Evolutionary conservation across 805 yeast genomes (phyloP).

Genomic region (Zygoascus tannicola): DNA sequence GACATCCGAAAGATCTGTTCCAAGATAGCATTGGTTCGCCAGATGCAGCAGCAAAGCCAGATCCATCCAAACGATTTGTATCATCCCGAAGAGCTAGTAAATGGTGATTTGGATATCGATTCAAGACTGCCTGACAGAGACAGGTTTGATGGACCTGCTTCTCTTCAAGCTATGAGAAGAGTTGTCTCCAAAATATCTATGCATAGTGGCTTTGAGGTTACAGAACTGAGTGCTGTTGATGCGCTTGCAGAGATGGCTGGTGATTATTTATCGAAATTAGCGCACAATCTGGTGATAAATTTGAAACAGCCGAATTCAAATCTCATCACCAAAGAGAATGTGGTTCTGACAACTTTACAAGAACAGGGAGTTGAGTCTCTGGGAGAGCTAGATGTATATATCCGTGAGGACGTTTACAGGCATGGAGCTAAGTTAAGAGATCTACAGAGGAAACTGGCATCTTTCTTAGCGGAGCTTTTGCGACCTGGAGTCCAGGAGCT

Average conservation of each 20-base stretch:
- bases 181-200: constrained; percentile 71
- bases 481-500: constrained; percentile 63
- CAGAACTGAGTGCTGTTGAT: constrained; percentile 69
- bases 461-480: constrained; percentile 66
- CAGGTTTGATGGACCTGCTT: constrained; percentile 45
- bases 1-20: constrained; percentile 81
- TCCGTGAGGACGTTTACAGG: constrained; percentile 60
- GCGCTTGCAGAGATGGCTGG: constrained; percentile 78
- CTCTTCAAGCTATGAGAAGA: constrained; percentile 56
- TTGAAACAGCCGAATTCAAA: constrained; percentile 42
- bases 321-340: constrained; percentile 33
- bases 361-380: constrained; percentile 77
- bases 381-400: constrained; percentile 62
- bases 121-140: constrained; percentile 70
- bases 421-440: constrained; percentile 64
- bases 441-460: constrained; percentile 54
- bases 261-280: constrained; percentile 64
- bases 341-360: constrained; percentile 53
- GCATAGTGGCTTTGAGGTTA: constrained; percentile 86
- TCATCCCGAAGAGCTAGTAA: constrained; percentile 49
- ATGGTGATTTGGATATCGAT: constrained; percentile 71
- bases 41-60: constrained; percentile 78
- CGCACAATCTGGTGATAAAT: constrained; percentile 60
- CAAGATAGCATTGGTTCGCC: constrained; percentile 77
- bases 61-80: constrained; percentile 66